Base-by-base conservation (phyloP, 2,329 filamentous ascomycete species). In the Myrmaecium sp. region DNA sequence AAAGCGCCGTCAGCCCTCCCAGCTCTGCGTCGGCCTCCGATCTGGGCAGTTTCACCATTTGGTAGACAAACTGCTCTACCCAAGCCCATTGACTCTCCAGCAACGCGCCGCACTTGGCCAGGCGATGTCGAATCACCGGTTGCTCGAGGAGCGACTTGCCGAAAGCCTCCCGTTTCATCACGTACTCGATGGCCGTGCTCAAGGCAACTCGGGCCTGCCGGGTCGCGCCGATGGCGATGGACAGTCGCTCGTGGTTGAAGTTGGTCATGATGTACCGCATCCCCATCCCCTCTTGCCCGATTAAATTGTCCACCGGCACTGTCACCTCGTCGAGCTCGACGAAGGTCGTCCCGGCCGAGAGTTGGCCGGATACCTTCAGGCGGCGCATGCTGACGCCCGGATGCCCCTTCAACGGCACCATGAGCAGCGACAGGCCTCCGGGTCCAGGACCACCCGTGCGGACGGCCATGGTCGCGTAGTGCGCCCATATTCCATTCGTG, bases 241-340 rank as follows among this genome's bases (percentile, higher is more conserved):
- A 62, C 7, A 82, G 56, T 0, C 76, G 66, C 47, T 83, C 77
- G 46, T 82, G 75, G 53, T 82, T 82, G 63, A 82, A 82, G 52
- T 82, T 79, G 28, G 68, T 74, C 73, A 78, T 79, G 41, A 77
- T 66, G 42, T 78, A 77, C 31, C 58, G 63, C 74, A 83, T 81
- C 4, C 77, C 77, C 40, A 65, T 55, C 7, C 74, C 75, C 46
- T 82, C 76, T 12, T 58, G 38, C 3, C 76, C 77, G 30, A 83
- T 68, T 5, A 82, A 50, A 42, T 82, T 81, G 40, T 66, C 64
- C 0, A 69, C 62, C 0, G 75, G 75, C 1, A 83, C 76, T 30
- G 68, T 62, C 12, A 82, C 77, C 28, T 82, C 74, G 39, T 81
- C 75, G 1, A 83, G 59, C 43, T 79, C 74, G 38, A 83, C 81